Conservation (phyloP, 1,139 yeast species). For the Protomyces macrosporus region DNA sequence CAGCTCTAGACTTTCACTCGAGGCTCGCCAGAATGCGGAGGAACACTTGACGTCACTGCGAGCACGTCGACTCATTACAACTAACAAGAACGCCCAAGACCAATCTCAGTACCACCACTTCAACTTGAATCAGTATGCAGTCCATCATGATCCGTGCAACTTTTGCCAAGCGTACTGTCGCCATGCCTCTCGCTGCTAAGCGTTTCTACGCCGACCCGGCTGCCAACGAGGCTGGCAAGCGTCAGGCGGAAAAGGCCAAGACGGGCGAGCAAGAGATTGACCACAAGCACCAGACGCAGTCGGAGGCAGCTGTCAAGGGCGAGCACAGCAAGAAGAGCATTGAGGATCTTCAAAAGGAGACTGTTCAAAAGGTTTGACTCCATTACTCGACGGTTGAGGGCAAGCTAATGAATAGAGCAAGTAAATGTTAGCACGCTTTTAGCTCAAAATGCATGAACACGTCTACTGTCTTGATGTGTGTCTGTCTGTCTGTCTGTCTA, state of each 20-base stretch:
- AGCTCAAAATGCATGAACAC: too few relatives aligned
- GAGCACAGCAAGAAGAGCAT: conserved; percentile 21
- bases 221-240: conserved; percentile 20
- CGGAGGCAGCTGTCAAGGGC: conserved; percentile 22
- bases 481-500: neutral
- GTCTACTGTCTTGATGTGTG: neutral
- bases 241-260: conserved; percentile 23
- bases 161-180: neutral
- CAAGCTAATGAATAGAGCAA: too few relatives aligned
- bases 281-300: conserved; percentile 22
- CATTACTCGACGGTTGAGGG: neutral
- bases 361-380: conserved; percentile 11
- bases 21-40: too few relatives aligned
- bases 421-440: too few relatives aligned
- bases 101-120: neutral
- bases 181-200: neutral
- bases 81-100: neutral
- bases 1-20: too few relatives aligned
- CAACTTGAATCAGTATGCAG: neutral
- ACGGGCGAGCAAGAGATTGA: conserved; percentile 17
- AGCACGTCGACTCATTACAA: too few relatives aligned
- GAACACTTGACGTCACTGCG: too few relatives aligned
- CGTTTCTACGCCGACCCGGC: conserved; percentile 16
- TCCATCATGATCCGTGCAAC: neutral
- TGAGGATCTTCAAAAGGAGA: conserved; percentile 18